Base-by-base conservation (phyloP, 2,329 filamentous ascomycete genomes). In the Phoma sp. region DNA sequence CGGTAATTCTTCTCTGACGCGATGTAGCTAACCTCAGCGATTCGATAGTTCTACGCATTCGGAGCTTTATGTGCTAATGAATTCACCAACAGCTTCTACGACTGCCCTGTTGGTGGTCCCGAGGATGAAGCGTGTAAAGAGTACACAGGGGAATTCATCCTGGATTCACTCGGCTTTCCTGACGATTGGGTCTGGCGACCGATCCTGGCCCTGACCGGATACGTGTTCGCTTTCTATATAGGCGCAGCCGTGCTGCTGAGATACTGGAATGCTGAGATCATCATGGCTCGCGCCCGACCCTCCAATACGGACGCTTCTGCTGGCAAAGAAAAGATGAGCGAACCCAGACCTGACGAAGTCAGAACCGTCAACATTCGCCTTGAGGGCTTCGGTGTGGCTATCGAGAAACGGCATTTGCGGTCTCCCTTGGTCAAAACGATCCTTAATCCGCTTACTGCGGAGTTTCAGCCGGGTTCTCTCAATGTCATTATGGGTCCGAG, bases 401-500 rank as follows among this genome's bases (percentile, higher is more conserved):
- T 92, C 10, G 83, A 88, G 50, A 91, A 89, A 70, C 80, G 83
- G 24, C 79, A 79, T 0, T 54, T 80, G 0, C 74, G 77, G 1
- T 83, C 83, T 7, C 81, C 79, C 62, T 85, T 66, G 14, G 70
- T 66, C 1, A 72, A 73, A 62, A 64, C 72, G 0, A 91, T 93
- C 9, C 75, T 93, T 11, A 82, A 87, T 49, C 87, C 88, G 0
- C 80, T 92, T 10, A 86, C 81, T 1, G 79, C 88, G 0, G 84
- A 82, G 0, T 92, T 93, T 60, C 80, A 84, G 41, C 83, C 89
- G 0, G 88, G 89, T 0, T 78, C 83, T 11, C 69, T 93, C 11
- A 92, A 92, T 58, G 82, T 91, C 23, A 89, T 93, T 59, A 91
- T 92, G 89, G 89, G 89, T 0, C 89, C 89, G 0, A 91, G 88